These are phyloP conservation scores for Schrenkiella parvula DNA, from an alignment of 345 rosid species.

Conservation along the genomic window DNA sequence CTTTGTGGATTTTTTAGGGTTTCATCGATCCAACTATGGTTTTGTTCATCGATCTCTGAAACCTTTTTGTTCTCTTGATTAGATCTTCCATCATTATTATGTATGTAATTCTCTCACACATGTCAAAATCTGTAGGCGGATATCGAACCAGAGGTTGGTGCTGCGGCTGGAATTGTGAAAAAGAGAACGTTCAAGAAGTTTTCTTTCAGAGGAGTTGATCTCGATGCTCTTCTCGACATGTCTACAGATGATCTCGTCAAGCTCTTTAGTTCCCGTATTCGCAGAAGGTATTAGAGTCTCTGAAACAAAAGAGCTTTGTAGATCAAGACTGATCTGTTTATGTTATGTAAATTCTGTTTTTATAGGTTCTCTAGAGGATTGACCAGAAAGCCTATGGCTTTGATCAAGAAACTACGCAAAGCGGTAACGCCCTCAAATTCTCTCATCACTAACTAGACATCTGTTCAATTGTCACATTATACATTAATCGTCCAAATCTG, in stretches of 20 bases:
- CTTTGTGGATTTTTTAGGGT: background rate
- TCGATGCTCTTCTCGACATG: conserved; percentile 31
- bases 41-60: background rate
- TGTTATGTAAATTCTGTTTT: background rate
- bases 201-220: conserved; percentile 67
- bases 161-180: conserved; percentile 43
- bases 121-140: conserved; percentile 37
- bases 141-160: conserved; percentile 38
- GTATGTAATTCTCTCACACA: background rate
- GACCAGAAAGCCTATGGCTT: conserved; percentile 64
- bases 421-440: conserved; percentile 32
- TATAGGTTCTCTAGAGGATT: conserved; percentile 66
- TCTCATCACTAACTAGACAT: background rate
- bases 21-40: conserved; percentile 19
- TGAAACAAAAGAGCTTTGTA: background rate
- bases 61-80: background rate
- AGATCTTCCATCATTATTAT: background rate
- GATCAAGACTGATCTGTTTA: background rate
- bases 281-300: conserved; percentile 47
- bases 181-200: conserved; percentile 84
- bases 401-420: conserved; percentile 60
- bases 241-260: conserved; percentile 66
- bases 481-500: no score
- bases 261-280: conserved; percentile 54
- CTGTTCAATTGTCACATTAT: background rate